These are phyloP conservation scores for Aspergillus japonicus DNA, from an alignment of 2,329 filamentous ascomycete genomes.

Conservation along the genomic window DNA sequence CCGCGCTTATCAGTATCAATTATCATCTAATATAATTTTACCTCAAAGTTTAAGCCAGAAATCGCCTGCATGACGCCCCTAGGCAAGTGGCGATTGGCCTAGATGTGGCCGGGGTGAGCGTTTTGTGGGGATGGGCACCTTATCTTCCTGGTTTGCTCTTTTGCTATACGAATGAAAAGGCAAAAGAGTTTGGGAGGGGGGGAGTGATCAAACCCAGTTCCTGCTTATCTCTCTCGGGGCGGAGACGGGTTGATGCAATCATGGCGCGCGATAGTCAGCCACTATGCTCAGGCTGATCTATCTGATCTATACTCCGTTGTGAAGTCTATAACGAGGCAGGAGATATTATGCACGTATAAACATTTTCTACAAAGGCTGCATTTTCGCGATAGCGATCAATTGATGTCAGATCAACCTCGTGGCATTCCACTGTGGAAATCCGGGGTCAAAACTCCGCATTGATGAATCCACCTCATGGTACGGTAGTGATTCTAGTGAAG, in stretches of 20 bases:
- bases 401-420: background rate
- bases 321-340: too few relatives aligned
- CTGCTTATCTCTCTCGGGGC: background rate
- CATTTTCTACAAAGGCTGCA: background rate
- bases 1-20: background rate
- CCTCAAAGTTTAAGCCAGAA: background rate
- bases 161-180: background rate
- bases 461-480: background rate
- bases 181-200: background rate
- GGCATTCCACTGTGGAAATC: conserved; percentile 4
- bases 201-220: background rate
- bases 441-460: conserved; percentile 5
- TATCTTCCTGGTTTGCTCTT: background rate
- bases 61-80: background rate
- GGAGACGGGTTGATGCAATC: background rate
- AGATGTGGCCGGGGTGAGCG: background rate
- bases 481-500: too few relatives aligned
- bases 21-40: background rate
- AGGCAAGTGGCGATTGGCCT: background rate
- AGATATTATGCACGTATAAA: background rate
- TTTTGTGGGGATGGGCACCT: background rate
- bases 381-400: background rate
- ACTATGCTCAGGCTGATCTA: background rate
- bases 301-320: too few relatives aligned
- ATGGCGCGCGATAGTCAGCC: conserved; percentile 6